phyloP scores from a whole-genome alignment of 2,329 filamentous ascomycete genomes.

The Ceratocystiopsis brevicomis region DNA sequence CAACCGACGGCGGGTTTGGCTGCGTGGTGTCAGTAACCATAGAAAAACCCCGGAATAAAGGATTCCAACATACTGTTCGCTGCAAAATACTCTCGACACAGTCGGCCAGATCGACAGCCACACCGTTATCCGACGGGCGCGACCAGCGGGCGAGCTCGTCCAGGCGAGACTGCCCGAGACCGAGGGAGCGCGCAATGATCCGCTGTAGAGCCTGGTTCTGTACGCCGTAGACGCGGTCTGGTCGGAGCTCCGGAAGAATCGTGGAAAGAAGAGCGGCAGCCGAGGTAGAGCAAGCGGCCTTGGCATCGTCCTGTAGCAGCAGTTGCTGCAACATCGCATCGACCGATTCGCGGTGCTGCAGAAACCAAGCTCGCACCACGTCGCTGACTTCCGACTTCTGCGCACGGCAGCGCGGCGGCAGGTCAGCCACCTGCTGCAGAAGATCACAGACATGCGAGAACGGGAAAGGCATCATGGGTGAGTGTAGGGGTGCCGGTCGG shows the following conservation, averaged over 20 bases:
- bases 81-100: constrained; percentile 49
- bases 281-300: constrained; percentile 34
- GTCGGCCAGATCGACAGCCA: constrained; percentile 53
- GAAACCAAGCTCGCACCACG: constrained; percentile 49
- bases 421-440: constrained; percentile 44
- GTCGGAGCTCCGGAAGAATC: constrained; percentile 55
- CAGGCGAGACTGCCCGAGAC: constrained; percentile 41
- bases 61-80: constrained; percentile 29
- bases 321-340: not conserved
- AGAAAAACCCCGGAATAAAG: not conserved
- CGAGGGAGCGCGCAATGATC: constrained; percentile 48
- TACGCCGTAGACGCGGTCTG: constrained; percentile 60
- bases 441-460: constrained; percentile 60
- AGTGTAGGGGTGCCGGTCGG: too few relatives aligned
- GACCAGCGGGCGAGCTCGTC: constrained; percentile 45
- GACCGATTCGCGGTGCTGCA: constrained; percentile 28
- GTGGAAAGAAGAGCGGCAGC: constrained; percentile 44
- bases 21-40: constrained; percentile 12
- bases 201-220: constrained; percentile 41
- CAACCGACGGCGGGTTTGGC: constrained; percentile 26
- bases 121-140: constrained; percentile 37
- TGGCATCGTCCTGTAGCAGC: constrained; percentile 17
- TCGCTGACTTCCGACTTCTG: not conserved
- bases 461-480: constrained; percentile 35
- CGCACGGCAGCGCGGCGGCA: constrained; percentile 15